phyloP scores from a whole-genome alignment of 768 basidiomycete genomes.

The Macrocybe gigantea region DNA sequence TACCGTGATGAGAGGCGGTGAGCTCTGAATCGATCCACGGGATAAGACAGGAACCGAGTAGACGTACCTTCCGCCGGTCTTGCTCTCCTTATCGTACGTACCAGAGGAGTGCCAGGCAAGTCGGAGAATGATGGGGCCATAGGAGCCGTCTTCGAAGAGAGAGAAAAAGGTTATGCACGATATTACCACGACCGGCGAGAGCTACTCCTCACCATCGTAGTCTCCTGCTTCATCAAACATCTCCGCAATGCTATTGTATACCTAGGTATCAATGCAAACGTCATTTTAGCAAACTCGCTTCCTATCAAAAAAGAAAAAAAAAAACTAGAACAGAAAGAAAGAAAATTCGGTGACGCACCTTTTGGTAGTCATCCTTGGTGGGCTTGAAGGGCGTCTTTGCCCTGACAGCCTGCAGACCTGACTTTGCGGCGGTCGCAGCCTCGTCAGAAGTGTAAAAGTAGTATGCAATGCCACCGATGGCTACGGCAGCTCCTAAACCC shows the following conservation, averaged over 20 bases:
- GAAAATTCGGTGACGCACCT: constrained; percentile 37
- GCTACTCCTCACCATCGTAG: constrained; percentile 66
- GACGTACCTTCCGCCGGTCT: constrained; percentile 73
- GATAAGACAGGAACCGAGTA: neutral
- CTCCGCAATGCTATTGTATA: constrained; percentile 87
- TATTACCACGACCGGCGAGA: constrained; percentile 11
- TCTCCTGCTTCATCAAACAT: constrained; percentile 67
- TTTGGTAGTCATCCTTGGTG: constrained; percentile 83
- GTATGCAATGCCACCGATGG: constrained; percentile 58
- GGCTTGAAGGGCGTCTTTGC: constrained; percentile 67
- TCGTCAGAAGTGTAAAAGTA: constrained; percentile 49
- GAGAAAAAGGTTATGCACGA: neutral
- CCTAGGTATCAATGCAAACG: constrained; percentile 32
- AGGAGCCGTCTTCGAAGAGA: constrained; percentile 66
- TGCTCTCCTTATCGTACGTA: constrained; percentile 78
- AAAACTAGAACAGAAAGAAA: neutral
- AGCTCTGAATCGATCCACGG: neutral
- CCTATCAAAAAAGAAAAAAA: neutral
- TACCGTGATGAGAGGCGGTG: constrained; percentile 1
- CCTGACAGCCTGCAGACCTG: constrained; percentile 57
- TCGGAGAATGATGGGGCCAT: constrained; percentile 81
- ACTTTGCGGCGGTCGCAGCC: constrained; percentile 50
- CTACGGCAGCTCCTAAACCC: constrained; percentile 55
- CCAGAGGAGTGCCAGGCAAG: constrained; percentile 95
- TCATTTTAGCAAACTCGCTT: neutral